Evolutionary conservation across 805 yeast species (phyloP).

Genomic region (Yarrowia phangngaensis): DNA sequence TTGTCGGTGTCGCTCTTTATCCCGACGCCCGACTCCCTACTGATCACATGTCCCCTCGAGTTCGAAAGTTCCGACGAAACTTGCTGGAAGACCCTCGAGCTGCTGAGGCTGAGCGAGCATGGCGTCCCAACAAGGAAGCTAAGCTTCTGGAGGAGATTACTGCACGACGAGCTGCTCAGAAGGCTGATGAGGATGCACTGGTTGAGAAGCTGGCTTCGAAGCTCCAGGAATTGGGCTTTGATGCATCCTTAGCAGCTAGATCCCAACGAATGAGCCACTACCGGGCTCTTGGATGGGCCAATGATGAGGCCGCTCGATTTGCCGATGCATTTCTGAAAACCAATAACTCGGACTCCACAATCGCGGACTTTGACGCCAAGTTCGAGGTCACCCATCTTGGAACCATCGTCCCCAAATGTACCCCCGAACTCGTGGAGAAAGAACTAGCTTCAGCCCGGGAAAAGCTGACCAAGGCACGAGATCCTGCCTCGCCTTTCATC

Average conservation of each 20-base stretch:
- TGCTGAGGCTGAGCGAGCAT: conserved; percentile 55
- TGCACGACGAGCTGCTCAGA: neutral
- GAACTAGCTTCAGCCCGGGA: conserved; percentile 3
- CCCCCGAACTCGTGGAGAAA: conserved; percentile 13
- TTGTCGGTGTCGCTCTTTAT: conserved; percentile 79
- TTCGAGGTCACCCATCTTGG: conserved; percentile 7
- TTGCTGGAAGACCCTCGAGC: conserved; percentile 49
- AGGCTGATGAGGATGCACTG: neutral
- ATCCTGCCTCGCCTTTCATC: conserved; percentile 2
- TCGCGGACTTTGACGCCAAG: conserved; percentile 5
- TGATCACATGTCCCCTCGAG: conserved; percentile 84
- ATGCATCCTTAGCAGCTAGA: neutral
- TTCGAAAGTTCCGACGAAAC: conserved; percentile 75
- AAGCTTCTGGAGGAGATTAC: conserved; percentile 21
- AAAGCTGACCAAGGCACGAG: conserved; percentile 12
- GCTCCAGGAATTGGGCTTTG: conserved; percentile 13
- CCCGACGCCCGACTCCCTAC: conserved; percentile 68
- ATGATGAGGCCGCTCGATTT: conserved; percentile 13
- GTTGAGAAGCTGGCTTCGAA: conserved; percentile 1
- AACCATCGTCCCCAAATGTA: conserved; percentile 3
- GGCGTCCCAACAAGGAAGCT: conserved; percentile 24
- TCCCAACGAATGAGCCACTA: conserved; percentile 10
- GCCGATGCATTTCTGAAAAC: conserved; percentile 19
- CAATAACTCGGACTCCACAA: neutral
- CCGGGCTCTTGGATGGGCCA: conserved; percentile 20